These are phyloP conservation scores for Trametes coccinea DNA, from an alignment of 768 basidiomycete genomes.

Conservation along the genomic window DNA sequence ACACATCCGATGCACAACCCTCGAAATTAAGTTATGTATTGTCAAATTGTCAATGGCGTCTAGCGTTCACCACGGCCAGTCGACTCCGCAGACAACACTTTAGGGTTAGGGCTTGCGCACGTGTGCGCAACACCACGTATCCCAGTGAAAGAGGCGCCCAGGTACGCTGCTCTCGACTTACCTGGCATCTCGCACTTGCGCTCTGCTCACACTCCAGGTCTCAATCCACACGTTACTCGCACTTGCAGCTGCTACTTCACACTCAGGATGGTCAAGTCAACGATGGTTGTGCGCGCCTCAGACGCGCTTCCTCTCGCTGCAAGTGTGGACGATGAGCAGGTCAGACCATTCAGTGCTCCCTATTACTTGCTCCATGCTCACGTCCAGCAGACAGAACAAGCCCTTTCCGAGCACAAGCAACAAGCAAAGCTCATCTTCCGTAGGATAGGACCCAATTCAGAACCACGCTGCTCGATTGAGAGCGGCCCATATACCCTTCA, in stretches of 20 bases:
- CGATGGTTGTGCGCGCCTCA: slow-evolving; percentile 79
- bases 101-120: slow-evolving; percentile 14
- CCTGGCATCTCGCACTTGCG: not conserved
- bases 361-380: not conserved
- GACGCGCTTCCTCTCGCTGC: slow-evolving; percentile 92
- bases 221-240: not conserved
- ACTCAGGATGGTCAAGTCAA: slow-evolving; percentile 76
- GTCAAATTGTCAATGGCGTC: too few relatives aligned
- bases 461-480: slow-evolving; percentile 96
- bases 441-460: slow-evolving; percentile 89
- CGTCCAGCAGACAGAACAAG: slow-evolving; percentile 76
- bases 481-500: slow-evolving; percentile 94
- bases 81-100: too few relatives aligned
- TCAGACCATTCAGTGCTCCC: slow-evolving; percentile 33
- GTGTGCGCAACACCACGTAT: slow-evolving; percentile 23
- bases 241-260: not conserved
- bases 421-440: slow-evolving; percentile 97
- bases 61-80: too few relatives aligned
- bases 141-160: not conserved
- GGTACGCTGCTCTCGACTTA: not conserved
- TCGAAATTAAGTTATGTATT: too few relatives aligned
- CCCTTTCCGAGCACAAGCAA: slow-evolving; percentile 96
- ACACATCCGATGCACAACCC: too few relatives aligned
- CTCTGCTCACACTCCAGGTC: not conserved
- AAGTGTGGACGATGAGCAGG: slow-evolving; percentile 97